Evolutionary conservation across 345 rosid species (phyloP).

Genomic region (Populus davidiana): DNA sequence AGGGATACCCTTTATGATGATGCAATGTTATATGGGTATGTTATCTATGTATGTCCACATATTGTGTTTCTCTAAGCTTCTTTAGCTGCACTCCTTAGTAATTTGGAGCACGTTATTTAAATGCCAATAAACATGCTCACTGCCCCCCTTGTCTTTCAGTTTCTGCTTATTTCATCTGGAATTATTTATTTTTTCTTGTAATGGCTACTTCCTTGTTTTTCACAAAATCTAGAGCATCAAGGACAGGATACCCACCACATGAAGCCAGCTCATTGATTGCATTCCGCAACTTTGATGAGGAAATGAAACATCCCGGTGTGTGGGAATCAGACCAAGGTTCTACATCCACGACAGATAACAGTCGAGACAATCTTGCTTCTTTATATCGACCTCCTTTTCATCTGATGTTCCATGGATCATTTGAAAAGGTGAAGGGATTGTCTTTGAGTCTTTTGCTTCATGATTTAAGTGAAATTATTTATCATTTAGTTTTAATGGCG

Average conservation of each 20-base stretch:
- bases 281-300: conserved; percentile 87
- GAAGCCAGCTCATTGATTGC: conserved; percentile 69
- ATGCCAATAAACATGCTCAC: not conserved
- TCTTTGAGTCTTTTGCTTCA: not conserved
- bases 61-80: not conserved
- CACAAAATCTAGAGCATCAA: conserved; percentile 41
- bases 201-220: conserved; percentile 10
- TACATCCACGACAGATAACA: conserved; percentile 49
- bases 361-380: conserved; percentile 91
- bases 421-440: conserved; percentile 58
- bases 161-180: not conserved
- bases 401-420: conserved; percentile 81
- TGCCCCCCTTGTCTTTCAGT: not conserved
- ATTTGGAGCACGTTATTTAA: not conserved
- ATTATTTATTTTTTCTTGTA: not conserved
- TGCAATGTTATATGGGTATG: conserved; percentile 58
- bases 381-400: conserved; percentile 91
- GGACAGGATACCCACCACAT: conserved; percentile 44
- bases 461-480: not conserved
- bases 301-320: conserved; percentile 75
- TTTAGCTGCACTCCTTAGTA: not conserved
- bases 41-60: not conserved
- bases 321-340: conserved; percentile 71
- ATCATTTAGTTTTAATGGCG: not conserved
- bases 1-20: conserved; percentile 96